Evolutionary conservation across 2,329 filamentous ascomycete genomes (phyloP).

Genomic region (Dactylellina cionopaga): DNA sequence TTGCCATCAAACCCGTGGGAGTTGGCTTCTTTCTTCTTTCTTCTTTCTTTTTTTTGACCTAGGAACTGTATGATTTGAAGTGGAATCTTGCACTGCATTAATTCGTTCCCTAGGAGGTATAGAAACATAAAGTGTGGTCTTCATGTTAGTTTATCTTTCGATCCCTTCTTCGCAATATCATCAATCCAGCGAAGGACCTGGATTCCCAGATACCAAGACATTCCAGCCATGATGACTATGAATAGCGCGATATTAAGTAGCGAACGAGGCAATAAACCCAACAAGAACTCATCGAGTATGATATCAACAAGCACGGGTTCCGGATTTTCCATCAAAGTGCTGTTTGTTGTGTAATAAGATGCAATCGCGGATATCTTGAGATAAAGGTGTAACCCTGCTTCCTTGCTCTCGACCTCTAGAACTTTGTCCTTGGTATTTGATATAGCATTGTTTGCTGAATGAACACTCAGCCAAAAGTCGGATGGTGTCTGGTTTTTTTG

Average conservation of each 20-base stretch:
- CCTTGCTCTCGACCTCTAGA: neutral
- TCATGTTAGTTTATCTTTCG: slow-evolving; percentile 21
- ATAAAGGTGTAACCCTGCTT: slow-evolving; percentile 69
- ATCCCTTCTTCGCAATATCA: neutral
- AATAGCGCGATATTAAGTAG: slow-evolving; percentile 31
- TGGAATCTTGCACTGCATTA: too few species aligned
- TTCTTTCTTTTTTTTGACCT: too few species aligned
- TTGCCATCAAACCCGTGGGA: too few species aligned
- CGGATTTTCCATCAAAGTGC: slow-evolving; percentile 77
- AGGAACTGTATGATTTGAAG: too few species aligned
- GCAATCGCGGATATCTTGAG: slow-evolving; percentile 80
- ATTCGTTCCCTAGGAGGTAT: too few species aligned
- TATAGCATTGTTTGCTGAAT: too few species aligned
- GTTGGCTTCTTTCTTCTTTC: too few species aligned
- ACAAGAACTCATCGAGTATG: slow-evolving; percentile 44
- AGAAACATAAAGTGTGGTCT: too few species aligned
- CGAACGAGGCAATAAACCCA: slow-evolving; percentile 30
- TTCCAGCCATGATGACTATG: slow-evolving; percentile 9
- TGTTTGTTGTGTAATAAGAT: slow-evolving; percentile 83
- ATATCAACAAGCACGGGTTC: slow-evolving; percentile 75
- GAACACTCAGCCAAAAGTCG: slow-evolving; percentile 75
- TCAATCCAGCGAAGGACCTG: slow-evolving; percentile 17
- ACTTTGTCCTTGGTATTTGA: too few species aligned
- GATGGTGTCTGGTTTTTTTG: slow-evolving; percentile 78
- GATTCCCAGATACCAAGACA: slow-evolving; percentile 32